Conservation (phyloP, 495 filamentous ascomycete species). For the Cryomyces minteri region DNA sequence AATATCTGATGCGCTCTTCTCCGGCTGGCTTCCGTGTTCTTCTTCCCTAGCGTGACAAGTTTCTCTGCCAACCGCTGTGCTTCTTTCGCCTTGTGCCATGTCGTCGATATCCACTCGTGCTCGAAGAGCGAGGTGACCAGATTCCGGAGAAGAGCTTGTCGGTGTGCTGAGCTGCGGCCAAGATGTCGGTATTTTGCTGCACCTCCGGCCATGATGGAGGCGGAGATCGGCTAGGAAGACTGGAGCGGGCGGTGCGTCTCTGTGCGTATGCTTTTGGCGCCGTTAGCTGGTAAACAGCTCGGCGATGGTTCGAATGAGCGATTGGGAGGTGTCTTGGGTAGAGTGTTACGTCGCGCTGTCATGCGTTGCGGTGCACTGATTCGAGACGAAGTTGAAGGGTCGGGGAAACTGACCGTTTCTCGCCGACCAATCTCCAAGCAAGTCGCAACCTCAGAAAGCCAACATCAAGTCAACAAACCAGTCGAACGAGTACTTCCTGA, state of each 20-base stretch:
- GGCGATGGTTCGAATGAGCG: not conserved
- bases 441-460: no score
- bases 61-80: constrained; percentile 84
- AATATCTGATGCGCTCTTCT: constrained; percentile 53
- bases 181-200: constrained; percentile 73
- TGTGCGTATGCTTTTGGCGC: not conserved
- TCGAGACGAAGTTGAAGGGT: no score
- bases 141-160: constrained; percentile 87
- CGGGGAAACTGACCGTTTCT: no score
- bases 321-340: not conserved
- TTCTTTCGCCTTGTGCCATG: constrained; percentile 94
- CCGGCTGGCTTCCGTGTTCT: constrained; percentile 60
- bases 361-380: no score
- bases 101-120: constrained; percentile 83
- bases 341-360: no score
- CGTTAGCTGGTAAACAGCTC: no score
- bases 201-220: constrained; percentile 58
- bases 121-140: constrained; percentile 88
- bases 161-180: constrained; percentile 63
- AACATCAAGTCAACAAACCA: no score
- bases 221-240: not conserved
- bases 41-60: constrained; percentile 82
- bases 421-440: no score
- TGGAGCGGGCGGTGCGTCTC: not conserved
- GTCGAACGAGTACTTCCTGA: no score